phyloP scores from a whole-genome alignment of 2,329 filamentous ascomycete genomes.

The Rutstroemia sp. region DNA sequence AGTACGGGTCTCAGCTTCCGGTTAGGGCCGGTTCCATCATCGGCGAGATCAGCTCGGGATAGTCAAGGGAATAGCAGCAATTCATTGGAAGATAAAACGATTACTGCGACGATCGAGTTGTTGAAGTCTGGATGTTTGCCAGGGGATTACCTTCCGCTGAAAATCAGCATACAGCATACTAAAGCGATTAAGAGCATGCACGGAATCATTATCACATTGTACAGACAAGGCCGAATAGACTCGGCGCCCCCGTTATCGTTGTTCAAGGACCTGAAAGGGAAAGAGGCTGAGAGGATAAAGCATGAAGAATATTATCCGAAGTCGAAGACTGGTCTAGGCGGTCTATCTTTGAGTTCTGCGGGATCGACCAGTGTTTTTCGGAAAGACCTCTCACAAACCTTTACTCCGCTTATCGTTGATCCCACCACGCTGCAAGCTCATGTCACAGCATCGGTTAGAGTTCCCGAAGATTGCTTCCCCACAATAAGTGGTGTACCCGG shows the following conservation, averaged over 20 bases:
- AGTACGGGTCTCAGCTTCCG: conserved; percentile 39
- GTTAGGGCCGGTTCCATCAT: conserved; percentile 30
- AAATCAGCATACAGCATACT: conserved; percentile 77
- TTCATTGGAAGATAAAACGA: conserved; percentile 61
- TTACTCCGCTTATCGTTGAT: conserved; percentile 82
- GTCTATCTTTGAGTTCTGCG: conserved; percentile 77
- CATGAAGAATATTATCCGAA: conserved; percentile 75
- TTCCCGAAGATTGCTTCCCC: conserved; percentile 87
- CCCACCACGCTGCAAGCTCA: conserved; percentile 69
- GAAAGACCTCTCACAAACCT: conserved; percentile 86
- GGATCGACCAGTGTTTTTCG: conserved; percentile 89
- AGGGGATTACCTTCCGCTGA: conserved; percentile 75
- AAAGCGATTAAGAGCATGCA: conserved; percentile 86
- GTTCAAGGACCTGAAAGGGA: conserved; percentile 44
- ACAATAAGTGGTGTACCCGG: conserved; percentile 86
- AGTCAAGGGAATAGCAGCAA: conserved; percentile 44
- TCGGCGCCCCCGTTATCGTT: conserved; percentile 51
- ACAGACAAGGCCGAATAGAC: conserved; percentile 85
- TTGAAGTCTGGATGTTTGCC: conserved; percentile 76
- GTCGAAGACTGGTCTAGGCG: conserved; percentile 78
- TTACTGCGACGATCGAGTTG: conserved; percentile 79
- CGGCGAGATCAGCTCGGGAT: conserved; percentile 34
- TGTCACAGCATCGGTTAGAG: conserved; percentile 73
- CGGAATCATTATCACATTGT: conserved; percentile 87
- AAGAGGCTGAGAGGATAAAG: conserved; percentile 60